Evolutionary conservation across 352 stramenopile genomes (phyloP).

Genomic region (Pythium apleroticum): DNA sequence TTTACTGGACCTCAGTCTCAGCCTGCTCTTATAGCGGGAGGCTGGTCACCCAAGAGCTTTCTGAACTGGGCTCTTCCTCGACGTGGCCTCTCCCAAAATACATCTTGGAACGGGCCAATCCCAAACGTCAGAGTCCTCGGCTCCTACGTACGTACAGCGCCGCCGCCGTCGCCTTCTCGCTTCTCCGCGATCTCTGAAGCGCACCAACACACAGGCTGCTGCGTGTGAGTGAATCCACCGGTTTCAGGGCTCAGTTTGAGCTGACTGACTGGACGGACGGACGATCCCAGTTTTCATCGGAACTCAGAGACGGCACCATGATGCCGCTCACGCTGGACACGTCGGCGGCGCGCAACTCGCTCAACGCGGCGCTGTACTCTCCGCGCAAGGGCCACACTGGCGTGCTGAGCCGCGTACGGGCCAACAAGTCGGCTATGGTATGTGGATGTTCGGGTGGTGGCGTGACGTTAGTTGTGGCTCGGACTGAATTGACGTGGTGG

Average conservation of each 20-base stretch:
- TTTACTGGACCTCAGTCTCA: constrained; percentile 8
- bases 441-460: not conserved
- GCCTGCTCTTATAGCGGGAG: constrained; percentile 18
- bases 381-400: constrained; percentile 31
- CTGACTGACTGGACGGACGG: too few relatives aligned
- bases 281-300: not conserved
- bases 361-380: constrained; percentile 30
- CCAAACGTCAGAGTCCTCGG: not conserved
- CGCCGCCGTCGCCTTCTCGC: not conserved
- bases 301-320: not conserved
- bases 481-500: too few relatives aligned
- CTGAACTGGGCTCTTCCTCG: constrained; percentile 9
- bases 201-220: not conserved
- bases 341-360: constrained; percentile 11
- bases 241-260: too few relatives aligned
- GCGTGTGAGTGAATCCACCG: not conserved
- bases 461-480: too few relatives aligned
- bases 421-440: constrained; percentile 33
- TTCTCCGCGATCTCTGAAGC: constrained; percentile 5
- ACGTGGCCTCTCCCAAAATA: not conserved
- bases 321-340: constrained; percentile 26
- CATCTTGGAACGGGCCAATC: not conserved
- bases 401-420: constrained; percentile 24
- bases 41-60: not conserved
- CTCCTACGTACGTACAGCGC: not conserved